Evolutionary conservation across 2,329 filamentous ascomycete species (phyloP).

Genomic region (Fusarium proliferatum): DNA sequence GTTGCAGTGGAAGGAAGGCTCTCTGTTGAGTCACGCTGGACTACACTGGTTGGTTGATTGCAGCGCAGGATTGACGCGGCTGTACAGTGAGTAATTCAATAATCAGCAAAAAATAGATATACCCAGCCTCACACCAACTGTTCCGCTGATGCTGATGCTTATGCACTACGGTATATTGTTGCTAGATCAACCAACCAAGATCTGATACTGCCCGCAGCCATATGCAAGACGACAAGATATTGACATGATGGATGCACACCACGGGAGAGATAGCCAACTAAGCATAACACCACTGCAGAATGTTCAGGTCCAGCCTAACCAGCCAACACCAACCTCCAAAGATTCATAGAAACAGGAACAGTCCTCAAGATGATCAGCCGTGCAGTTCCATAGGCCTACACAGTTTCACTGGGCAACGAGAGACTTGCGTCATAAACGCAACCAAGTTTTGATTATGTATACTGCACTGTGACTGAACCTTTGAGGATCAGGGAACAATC

Average conservation of each 20-base stretch:
- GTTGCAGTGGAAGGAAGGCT: neutral
- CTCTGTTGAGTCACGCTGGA: neutral
- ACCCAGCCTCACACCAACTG: constrained; percentile 17
- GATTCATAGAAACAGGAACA: neutral
- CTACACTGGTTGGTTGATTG: neutral
- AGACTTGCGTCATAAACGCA: constrained; percentile 24
- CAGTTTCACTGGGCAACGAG: constrained; percentile 8
- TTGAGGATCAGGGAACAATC: constrained; percentile 8
- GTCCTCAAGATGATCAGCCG: neutral
- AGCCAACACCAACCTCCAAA: neutral
- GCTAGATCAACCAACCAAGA: constrained; percentile 24
- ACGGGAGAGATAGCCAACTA: neutral
- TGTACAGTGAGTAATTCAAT: constrained; percentile 17
- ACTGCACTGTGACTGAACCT: constrained; percentile 10
- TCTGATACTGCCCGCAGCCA: constrained; percentile 8
- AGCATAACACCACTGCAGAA: constrained; percentile 2
- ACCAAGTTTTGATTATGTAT: constrained; percentile 12
- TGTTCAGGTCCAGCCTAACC: neutral
- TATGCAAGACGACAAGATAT: constrained; percentile 27
- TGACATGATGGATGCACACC: constrained; percentile 27
- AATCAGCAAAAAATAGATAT: constrained; percentile 12
- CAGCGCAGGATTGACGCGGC: constrained; percentile 12
- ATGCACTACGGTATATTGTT: constrained; percentile 5
- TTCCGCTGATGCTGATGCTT: neutral
- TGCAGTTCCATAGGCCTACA: neutral